A percentile compares a stretch with the other conserved stretches of the same genome.
phyloP scores from a whole-genome alignment of 495 filamentous ascomycete species.

The Talaromyces ruber region DNA sequence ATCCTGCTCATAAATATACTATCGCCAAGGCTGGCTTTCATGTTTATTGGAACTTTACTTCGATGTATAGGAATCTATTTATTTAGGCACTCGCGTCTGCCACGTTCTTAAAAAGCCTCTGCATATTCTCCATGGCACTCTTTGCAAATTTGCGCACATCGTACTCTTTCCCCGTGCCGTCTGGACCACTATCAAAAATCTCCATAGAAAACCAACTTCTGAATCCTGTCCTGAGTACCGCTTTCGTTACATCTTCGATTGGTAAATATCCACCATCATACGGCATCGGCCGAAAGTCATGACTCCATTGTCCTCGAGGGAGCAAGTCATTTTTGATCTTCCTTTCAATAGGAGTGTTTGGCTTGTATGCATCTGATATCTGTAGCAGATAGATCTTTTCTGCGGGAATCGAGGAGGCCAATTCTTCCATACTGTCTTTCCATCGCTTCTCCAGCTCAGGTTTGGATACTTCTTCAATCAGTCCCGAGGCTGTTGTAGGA shows the following conservation, averaged over 20 bases:
- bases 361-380: conserved; percentile 70
- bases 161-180: conserved; percentile 49
- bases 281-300: conserved; percentile 60
- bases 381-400: conserved; percentile 74
- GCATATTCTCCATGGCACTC: conserved; percentile 49
- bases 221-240: conserved; percentile 64
- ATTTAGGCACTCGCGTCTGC: conserved; percentile 9
- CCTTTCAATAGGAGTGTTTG: conserved; percentile 40
- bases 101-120: conserved; percentile 43
- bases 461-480: conserved; percentile 32
- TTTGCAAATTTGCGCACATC: conserved; percentile 51
- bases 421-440: conserved; percentile 40
- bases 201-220: conserved; percentile 67
- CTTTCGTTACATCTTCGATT: conserved; percentile 53
- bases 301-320: conserved; percentile 62
- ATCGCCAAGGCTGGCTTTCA: not conserved
- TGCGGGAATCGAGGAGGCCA: conserved; percentile 47
- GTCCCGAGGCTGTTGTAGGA: conserved; percentile 56
- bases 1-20: not conserved
- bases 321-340: conserved; percentile 37
- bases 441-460: conserved; percentile 43
- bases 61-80: not conserved
- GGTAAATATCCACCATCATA: conserved; percentile 68
- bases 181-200: conserved; percentile 60
- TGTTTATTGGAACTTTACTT: not conserved